Evolutionary conservation across 495 filamentous ascomycete genomes (phyloP).

Genomic region (Mycothermus thermophilus): DNA sequence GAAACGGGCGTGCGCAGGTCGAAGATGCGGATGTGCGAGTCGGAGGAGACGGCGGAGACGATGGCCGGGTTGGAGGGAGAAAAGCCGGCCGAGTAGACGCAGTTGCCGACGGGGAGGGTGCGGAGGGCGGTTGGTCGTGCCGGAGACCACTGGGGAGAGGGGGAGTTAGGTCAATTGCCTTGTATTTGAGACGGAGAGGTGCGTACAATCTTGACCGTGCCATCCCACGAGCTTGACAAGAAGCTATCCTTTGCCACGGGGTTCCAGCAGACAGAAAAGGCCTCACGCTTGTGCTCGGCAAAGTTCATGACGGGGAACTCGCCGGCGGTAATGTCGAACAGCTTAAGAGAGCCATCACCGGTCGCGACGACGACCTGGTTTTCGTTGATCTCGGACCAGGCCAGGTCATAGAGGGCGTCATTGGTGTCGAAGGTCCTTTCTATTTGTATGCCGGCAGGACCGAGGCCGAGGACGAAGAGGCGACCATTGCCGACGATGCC

Average conservation of each 20-base stretch:
- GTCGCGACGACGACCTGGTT: slow-evolving; percentile 77
- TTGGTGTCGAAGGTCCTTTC: slow-evolving; percentile 91
- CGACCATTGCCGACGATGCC: slow-evolving; percentile 94
- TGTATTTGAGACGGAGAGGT: slow-evolving; percentile 1
- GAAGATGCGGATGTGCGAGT: slow-evolving; percentile 77
- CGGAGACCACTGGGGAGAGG: slow-evolving; percentile 53
- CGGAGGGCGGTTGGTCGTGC: slow-evolving; percentile 52
- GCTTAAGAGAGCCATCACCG: slow-evolving; percentile 86
- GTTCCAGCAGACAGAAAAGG: slow-evolving; percentile 87
- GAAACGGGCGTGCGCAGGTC: slow-evolving; percentile 73
- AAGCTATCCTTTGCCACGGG: slow-evolving; percentile 82
- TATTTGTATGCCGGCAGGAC: slow-evolving; percentile 64
- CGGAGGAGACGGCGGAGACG: slow-evolving; percentile 68
- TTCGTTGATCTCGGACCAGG: slow-evolving; percentile 91
- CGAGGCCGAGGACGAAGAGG: slow-evolving; percentile 67
- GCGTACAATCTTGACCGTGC: slow-evolving; percentile 71
- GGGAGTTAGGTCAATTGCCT: not conserved
- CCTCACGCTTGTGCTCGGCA: slow-evolving; percentile 83
- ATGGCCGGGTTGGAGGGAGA: slow-evolving; percentile 65
- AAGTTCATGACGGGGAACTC: slow-evolving; percentile 77
- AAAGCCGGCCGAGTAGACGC: slow-evolving; percentile 79
- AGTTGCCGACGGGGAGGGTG: slow-evolving; percentile 77
- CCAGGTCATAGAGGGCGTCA: slow-evolving; percentile 84
- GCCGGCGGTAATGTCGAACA: slow-evolving; percentile 68
- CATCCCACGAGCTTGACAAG: slow-evolving; percentile 83